A percentile compares a stretch with the other conserved stretches of the same genome.
Conservation (phyloP, 257 asterid species). For the Gardenia jasminoides region DNA sequence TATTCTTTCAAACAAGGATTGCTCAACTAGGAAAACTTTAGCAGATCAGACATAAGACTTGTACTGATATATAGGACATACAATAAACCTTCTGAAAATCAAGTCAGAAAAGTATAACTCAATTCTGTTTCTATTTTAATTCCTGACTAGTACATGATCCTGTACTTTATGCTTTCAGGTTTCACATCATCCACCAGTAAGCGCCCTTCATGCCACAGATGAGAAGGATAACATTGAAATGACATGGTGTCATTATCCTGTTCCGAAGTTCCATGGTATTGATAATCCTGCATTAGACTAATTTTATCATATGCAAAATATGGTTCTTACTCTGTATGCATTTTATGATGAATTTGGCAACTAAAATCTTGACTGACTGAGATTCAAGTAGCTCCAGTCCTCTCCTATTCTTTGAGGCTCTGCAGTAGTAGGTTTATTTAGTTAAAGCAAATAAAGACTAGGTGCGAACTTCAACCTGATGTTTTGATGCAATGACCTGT, state of each 20-base stretch:
- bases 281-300: not conserved
- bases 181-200: constrained; percentile 89
- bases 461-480: not conserved
- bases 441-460: not conserved
- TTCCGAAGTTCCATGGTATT: constrained; percentile 65
- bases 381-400: not conserved
- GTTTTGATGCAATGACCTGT: not conserved
- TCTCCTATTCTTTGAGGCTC: not conserved
- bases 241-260: constrained; percentile 65
- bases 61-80: not conserved
- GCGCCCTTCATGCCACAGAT: constrained; percentile 84
- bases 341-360: not conserved
- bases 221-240: constrained; percentile 55
- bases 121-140: not conserved
- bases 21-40: not conserved
- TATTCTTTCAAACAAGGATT: not conserved
- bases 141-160: not conserved
- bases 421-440: not conserved
- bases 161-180: constrained; percentile 37
- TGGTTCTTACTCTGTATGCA: not conserved
- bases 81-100: not conserved
- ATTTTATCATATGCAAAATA: not conserved
- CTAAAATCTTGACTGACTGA: not conserved
- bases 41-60: not conserved
- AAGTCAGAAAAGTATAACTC: not conserved